Evolutionary conservation across 345 rosid species (phyloP).

Genomic region (Populus tremula): DNA sequence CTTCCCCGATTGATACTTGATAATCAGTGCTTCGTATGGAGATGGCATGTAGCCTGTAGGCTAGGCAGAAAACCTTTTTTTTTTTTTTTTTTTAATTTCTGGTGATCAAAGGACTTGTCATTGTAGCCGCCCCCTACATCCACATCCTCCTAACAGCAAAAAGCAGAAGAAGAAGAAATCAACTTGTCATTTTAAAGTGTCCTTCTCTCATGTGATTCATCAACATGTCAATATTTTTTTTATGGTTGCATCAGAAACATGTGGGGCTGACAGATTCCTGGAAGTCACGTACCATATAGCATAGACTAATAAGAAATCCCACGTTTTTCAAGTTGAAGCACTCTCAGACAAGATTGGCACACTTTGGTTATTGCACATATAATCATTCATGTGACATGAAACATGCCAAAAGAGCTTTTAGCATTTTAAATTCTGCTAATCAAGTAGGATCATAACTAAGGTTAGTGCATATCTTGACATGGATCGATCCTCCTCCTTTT

Average conservation of each 20-base stretch:
- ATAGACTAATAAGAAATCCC: not conserved
- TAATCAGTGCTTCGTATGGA: not conserved
- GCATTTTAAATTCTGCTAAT: not conserved
- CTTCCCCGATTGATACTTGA: not conserved
- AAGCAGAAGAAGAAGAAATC: not conserved
- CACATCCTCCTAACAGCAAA: not conserved
- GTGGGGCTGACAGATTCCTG: slow-evolving; percentile 30
- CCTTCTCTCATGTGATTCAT: not conserved
- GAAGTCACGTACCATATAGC: not conserved
- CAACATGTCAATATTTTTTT: not conserved
- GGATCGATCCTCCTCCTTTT: not conserved
- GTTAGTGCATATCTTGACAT: not conserved
- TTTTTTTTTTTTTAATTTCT: not conserved
- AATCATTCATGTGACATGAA: slow-evolving; percentile 19
- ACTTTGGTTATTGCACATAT: slow-evolving; percentile 6
- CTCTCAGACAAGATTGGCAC: slow-evolving; percentile 16
- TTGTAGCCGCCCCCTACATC: not conserved
- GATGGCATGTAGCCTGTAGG: not conserved
- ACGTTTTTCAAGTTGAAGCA: not conserved
- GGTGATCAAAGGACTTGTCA: not conserved
- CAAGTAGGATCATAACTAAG: not conserved
- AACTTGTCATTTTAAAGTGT: not conserved
- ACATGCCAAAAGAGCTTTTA: not conserved
- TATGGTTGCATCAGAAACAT: slow-evolving; percentile 1
- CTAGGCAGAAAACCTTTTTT: not conserved